Conservation (phyloP, 2,329 filamentous ascomycete genomes). For the Plenodomus biglobosus region DNA sequence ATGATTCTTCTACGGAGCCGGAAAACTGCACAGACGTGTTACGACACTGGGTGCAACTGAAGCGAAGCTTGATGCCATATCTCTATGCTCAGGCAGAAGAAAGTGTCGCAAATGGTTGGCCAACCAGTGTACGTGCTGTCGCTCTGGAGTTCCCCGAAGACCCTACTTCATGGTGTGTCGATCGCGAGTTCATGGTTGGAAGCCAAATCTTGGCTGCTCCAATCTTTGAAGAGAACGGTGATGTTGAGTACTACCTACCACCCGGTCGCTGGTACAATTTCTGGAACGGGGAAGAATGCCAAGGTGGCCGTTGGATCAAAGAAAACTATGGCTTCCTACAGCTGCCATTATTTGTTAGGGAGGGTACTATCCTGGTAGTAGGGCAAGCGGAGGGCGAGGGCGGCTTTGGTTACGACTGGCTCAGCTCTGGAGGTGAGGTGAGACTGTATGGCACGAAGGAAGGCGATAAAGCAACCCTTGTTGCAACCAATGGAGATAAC, state of each 20-base stretch:
- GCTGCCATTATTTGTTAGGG: constrained; percentile 46
- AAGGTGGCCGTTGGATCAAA: constrained; percentile 50
- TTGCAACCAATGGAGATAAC: constrained; percentile 37
- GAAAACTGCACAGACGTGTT: constrained; percentile 57
- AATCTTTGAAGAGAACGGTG: constrained; percentile 63
- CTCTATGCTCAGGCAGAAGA: constrained; percentile 56
- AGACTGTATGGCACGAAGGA: constrained; percentile 42
- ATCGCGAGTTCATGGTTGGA: constrained; percentile 75
- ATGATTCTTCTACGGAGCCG: constrained; percentile 58
- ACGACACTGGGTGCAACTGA: constrained; percentile 55
- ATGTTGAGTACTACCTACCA: constrained; percentile 67
- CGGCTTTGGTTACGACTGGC: constrained; percentile 48
- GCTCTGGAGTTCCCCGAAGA: constrained; percentile 72
- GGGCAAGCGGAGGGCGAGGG: constrained; percentile 43
- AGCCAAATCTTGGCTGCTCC: constrained; percentile 64
- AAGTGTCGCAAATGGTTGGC: constrained; percentile 57
- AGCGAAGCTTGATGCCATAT: constrained; percentile 61
- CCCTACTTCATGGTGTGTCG: constrained; percentile 66
- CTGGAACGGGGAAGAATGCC: constrained; percentile 47
- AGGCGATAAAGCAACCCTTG: constrained; percentile 39
- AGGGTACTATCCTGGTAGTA: constrained; percentile 46
- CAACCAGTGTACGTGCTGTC: constrained; percentile 63
- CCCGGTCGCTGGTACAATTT: constrained; percentile 55
- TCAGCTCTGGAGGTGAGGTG: constrained; percentile 42
- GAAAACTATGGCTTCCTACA: constrained; percentile 46